Evolutionary conservation across 495 filamentous ascomycete genomes (phyloP), one percentile per base, ranked within the genome.

Genomic region (Tuber magnatum): DNA sequence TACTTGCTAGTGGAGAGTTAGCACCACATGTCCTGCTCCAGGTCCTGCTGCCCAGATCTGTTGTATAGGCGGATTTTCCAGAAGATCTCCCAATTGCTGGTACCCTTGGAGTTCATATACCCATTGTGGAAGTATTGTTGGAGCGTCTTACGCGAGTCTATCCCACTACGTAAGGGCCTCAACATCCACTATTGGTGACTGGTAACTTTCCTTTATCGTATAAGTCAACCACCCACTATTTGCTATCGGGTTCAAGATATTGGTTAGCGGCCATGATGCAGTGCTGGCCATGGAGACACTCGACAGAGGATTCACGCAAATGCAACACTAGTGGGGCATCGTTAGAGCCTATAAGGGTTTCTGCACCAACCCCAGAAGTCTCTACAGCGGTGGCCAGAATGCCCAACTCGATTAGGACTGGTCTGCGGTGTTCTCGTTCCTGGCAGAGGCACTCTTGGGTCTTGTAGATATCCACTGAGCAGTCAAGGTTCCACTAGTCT

Each of bases 21-120:
- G 44, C 74, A 75, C 77, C 77, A 68, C 75, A 74, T 73, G 44
- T 41, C 22, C 20, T 5, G 68, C 51, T 79, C 74, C 8, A 69
- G 65, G 3, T n/a, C 22, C 70, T 38, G 24, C 44, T 77, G 48
- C 38, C 48, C 72, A 61, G n/a, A 24, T 40, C 51, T 43, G 43
- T 70, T 72, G 68, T 71, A 78, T 56, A 70, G 35, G 16, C 74
- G 71, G 22, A 78, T 77, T 46, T 71, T 22, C n/a, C 65, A 44
- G 42, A 72, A 79, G 28, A 79, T 79, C 69, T 79, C 71, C 7
- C 75, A 71, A 43, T 74, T 71, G 28, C 71, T 73, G 39, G 70
- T 46, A n/a, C 51, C 46, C 2, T 38, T 44, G 2, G 68, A 79
- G 65, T 77, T 75, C 73, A 20, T 28, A 51, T 72, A 76, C 12